Evolutionary conservation across 2,329 filamentous ascomycete genomes (phyloP).

Genomic region (Sclerotiophoma versabilis): DNA sequence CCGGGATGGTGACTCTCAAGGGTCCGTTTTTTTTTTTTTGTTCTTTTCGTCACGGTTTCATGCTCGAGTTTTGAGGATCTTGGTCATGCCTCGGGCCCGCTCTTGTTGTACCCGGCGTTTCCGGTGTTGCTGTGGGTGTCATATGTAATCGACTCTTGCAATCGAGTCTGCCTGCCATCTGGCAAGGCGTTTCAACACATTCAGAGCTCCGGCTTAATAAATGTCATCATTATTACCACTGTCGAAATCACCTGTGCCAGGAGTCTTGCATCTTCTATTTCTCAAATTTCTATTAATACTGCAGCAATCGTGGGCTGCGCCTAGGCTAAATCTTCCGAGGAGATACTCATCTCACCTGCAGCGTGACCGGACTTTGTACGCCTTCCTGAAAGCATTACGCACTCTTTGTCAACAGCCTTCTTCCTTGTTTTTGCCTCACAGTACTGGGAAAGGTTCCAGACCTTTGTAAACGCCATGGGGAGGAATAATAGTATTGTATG

Average conservation of each 20-base stretch:
- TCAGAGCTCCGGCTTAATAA: neutral
- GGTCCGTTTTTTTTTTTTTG: neutral
- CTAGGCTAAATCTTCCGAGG: too few species aligned
- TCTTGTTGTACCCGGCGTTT: slow-evolving; percentile 23
- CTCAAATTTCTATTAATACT: too few species aligned
- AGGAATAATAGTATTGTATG: too few species aligned
- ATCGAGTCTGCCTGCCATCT: neutral
- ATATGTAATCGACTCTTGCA: neutral
- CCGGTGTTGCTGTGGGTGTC: slow-evolving; percentile 17
- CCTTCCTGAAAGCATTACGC: too few species aligned
- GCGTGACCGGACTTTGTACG: too few species aligned
- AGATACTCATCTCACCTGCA: too few species aligned
- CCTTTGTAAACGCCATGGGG: too few species aligned
- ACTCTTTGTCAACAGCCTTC: too few species aligned
- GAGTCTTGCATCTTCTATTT: too few species aligned
- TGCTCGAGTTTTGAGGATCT: slow-evolving; percentile 28
- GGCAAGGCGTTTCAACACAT: neutral
- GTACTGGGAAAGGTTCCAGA: too few species aligned
- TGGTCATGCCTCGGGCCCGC: slow-evolving; percentile 18
- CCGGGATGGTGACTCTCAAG: neutral
- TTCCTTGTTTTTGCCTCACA: too few species aligned
- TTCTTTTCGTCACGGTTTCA: slow-evolving; percentile 21
- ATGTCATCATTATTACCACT: neutral
- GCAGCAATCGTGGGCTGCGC: too few species aligned
- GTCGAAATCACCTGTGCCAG: neutral